Evolutionary conservation across 768 basidiomycete species (phyloP).

Genomic region (Thelephora aurantiotincta): DNA sequence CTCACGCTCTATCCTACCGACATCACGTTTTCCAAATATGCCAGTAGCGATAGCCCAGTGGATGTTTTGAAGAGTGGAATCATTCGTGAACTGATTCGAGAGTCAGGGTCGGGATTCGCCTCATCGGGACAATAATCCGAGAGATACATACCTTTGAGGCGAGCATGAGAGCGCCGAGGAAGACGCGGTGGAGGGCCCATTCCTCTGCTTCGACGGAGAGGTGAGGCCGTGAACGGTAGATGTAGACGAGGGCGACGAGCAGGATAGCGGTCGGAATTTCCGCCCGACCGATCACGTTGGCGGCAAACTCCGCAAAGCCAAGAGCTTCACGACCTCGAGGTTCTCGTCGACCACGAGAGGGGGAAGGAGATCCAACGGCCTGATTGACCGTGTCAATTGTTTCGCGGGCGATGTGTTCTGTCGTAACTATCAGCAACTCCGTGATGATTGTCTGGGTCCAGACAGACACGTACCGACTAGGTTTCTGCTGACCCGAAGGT

Average conservation of each 20-base stretch:
- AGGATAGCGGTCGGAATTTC: conserved; percentile 60
- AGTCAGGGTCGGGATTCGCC: neutral
- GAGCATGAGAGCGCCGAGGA: conserved; percentile 75
- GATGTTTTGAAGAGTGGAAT: conserved; percentile 81
- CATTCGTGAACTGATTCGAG: conserved; percentile 55
- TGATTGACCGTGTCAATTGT: conserved; percentile 65
- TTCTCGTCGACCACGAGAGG: conserved; percentile 19
- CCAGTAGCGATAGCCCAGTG: conserved; percentile 84
- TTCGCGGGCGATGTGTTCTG: conserved; percentile 58
- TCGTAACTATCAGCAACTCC: neutral
- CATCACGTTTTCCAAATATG: conserved; percentile 69
- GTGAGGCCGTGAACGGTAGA: conserved; percentile 63
- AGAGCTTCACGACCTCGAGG: conserved; percentile 36
- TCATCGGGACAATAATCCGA: conserved; percentile 1
- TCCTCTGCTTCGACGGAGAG: conserved; percentile 71
- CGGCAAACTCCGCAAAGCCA: conserved; percentile 51
- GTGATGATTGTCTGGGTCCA: neutral
- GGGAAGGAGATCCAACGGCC: conserved; percentile 52
- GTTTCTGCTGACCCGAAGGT: conserved; percentile 43
- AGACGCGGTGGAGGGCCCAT: conserved; percentile 83
- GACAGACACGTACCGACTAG: conserved; percentile 42
- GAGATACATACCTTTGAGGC: conserved; percentile 59
- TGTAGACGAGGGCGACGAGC: conserved; percentile 62
- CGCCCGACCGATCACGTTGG: conserved; percentile 54
- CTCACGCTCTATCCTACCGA: conserved; percentile 72